Base-by-base conservation (phyloP, 2,329 filamentous ascomycete species). In the Hypoxylon sp. region DNA sequence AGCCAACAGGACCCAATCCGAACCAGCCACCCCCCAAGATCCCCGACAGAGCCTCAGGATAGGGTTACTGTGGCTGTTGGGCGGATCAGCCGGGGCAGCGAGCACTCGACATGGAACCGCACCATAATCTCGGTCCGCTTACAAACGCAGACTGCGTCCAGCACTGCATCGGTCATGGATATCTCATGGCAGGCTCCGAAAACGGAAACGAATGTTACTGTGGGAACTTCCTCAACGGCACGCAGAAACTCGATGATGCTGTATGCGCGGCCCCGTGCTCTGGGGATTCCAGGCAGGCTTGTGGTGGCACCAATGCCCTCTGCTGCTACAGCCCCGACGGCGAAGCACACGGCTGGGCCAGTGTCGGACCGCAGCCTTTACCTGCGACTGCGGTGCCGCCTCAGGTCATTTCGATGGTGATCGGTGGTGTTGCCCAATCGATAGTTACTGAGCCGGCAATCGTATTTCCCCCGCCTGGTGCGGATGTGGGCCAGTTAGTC, bases 231-330 rank as follows among this genome's bases (percentile, higher is more conserved):
- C 69, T 83, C 17, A 73, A 72, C 24, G 75, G 76, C 43, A 79
- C 77, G 26, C 72, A 77, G 49, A 75, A 77, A 64, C 70, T 86
- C 17, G 78, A 80, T 46, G 82, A 83, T 3, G 74, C 71, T 6
- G 67, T 71, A 11, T 88, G 86, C 75, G 73, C 74, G 43, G 81
- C 79, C 69, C 74, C 80, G 1, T 88, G 86, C 71, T 79, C 80
- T 53, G 85, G 83, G 20, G 80, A 85, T 65, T 63, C 64, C 1
- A 73, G 70, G 10, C 75, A 85, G 70, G 77, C 77, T 5, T 88
- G 86, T 68, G 86, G 85, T 48, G 85, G 84, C 15, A 65, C 72
- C 56, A 78, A 79, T 75, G 76, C 79, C 8, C 75, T 85, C 51
- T 80, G 75, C 59, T 77, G 84, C 57, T 85, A 80, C 70, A 79